These are phyloP conservation scores for Akanthomyces uredinophilus DNA, from an alignment of 2,329 filamentous ascomycete genomes.

Conservation along the genomic window DNA sequence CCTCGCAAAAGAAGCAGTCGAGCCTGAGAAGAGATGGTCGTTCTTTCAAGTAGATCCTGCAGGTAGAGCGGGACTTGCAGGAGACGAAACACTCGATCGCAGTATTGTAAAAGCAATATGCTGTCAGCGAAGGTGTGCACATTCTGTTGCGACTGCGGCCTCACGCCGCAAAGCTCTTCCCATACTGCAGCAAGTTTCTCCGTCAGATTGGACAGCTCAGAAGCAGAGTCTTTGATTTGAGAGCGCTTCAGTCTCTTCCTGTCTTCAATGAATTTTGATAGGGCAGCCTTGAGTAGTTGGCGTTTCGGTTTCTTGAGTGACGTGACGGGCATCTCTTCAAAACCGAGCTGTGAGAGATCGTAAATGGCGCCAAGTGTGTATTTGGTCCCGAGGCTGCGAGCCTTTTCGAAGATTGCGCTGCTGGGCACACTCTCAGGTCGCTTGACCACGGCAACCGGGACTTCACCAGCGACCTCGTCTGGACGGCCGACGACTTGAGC, in stretches of 20 bases:
- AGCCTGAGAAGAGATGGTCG: neutral
- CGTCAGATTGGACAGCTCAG: constrained; percentile 17
- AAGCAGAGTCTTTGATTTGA: neutral
- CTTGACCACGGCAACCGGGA: constrained; percentile 40
- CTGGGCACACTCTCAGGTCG: constrained; percentile 29
- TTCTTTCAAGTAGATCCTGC: constrained; percentile 28
- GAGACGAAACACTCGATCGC: constrained; percentile 25
- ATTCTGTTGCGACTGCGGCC: constrained; percentile 23
- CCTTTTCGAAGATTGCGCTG: constrained; percentile 26
- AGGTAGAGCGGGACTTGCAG: constrained; percentile 29
- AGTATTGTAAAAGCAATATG: constrained; percentile 34
- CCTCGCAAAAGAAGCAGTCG: neutral
- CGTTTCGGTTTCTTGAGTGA: constrained; percentile 42
- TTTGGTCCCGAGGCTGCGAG: constrained; percentile 30
- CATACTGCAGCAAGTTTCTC: constrained; percentile 20
- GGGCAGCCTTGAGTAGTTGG: constrained; percentile 26
- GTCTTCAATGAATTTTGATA: constrained; percentile 10
- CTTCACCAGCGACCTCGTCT: constrained; percentile 42
- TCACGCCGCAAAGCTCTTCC: constrained; percentile 26
- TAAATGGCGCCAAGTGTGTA: constrained; percentile 37
- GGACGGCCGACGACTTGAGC: constrained; percentile 38
- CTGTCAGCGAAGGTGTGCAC: constrained; percentile 30
- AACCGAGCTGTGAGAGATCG: constrained; percentile 35
- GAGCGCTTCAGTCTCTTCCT: neutral
- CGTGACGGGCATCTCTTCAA: constrained; percentile 36